Percentiles rank a stretch among this genome's conserved stretches.
These are phyloP conservation scores for Clathrus columnatus DNA, from an alignment of 768 basidiomycete species.

Conservation along the genomic window DNA sequence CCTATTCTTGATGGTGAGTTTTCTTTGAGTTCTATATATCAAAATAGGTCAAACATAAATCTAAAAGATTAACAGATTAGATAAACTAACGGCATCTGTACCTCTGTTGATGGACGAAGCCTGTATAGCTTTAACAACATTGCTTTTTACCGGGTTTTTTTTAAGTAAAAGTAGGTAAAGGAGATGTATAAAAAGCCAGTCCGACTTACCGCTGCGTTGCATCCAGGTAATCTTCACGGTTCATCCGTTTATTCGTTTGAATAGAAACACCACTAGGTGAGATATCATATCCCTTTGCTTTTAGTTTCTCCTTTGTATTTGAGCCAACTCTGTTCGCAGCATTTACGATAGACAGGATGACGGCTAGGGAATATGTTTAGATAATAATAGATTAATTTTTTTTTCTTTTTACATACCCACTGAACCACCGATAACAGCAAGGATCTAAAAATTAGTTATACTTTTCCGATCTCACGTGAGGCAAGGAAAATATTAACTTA, in stretches of 20 bases:
- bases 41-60: no score
- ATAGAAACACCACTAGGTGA: slow-evolving; percentile 55
- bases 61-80: no score
- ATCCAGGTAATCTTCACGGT: slow-evolving; percentile 58
- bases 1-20: no score
- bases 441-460: background rate
- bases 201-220: slow-evolving; percentile 59
- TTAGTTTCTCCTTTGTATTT: slow-evolving; percentile 34
- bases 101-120: slow-evolving; percentile 34
- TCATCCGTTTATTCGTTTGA: slow-evolving; percentile 51
- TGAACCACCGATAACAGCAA: slow-evolving; percentile 1
- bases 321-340: background rate
- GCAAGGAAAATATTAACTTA: background rate
- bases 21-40: no score
- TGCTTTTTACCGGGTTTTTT: slow-evolving; percentile 30
- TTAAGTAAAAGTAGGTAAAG: background rate
- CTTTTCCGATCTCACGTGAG: background rate
- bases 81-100: no score
- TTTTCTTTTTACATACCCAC: background rate
- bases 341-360: slow-evolving; percentile 3
- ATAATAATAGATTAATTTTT: background rate
- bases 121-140: slow-evolving; percentile 43
- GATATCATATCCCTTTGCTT: slow-evolving; percentile 46
- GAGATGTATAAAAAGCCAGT: background rate
- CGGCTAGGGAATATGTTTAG: background rate